Percentiles rank a stretch among this genome's conserved stretches.
These are phyloP conservation scores for Neodidymelliopsis sp. DNA, from an alignment of 2,329 filamentous ascomycete species.

Conservation along the genomic window DNA sequence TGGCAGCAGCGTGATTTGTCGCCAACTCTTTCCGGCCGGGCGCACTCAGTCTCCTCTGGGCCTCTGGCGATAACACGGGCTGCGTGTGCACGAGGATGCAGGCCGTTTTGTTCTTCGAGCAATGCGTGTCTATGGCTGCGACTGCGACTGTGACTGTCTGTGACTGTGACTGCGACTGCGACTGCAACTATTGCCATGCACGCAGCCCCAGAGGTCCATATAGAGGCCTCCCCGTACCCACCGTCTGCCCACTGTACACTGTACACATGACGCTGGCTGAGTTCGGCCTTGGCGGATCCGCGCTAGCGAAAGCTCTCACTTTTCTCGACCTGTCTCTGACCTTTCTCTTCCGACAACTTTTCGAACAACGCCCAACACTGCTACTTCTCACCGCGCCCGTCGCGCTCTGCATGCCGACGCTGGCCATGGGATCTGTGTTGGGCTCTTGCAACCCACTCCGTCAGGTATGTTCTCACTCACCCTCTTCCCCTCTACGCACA, in stretches of 20 bases:
- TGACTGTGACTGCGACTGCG: too few species aligned
- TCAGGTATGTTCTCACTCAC: slow-evolving; percentile 26
- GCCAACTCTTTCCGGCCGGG: too few species aligned
- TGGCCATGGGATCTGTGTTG: slow-evolving; percentile 2
- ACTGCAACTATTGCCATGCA: background rate
- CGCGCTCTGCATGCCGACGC: slow-evolving; percentile 8
- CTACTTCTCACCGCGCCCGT: slow-evolving; percentile 5
- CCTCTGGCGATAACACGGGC: background rate
- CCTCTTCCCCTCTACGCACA: slow-evolving; percentile 24
- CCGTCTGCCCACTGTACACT: background rate
- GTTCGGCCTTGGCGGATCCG: slow-evolving; percentile 12
- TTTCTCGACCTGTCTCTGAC: slow-evolving; percentile 28
- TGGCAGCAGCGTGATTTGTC: slow-evolving; percentile 8
- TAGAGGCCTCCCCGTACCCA: slow-evolving; percentile 1
- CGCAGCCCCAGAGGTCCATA: background rate
- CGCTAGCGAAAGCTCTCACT: slow-evolving; percentile 28
- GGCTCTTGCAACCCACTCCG: background rate
- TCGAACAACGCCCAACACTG: slow-evolving; percentile 18
- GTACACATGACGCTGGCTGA: slow-evolving; percentile 5
- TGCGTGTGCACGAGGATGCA: too few species aligned
- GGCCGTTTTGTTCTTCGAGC: too few species aligned
- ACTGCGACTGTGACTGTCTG: background rate
- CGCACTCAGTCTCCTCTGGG: too few species aligned
- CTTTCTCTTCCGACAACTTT: slow-evolving; percentile 18
- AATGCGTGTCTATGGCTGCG: background rate